Conservation (phyloP, 1,139 yeast genomes). For the Yarrowia galli region DNA sequence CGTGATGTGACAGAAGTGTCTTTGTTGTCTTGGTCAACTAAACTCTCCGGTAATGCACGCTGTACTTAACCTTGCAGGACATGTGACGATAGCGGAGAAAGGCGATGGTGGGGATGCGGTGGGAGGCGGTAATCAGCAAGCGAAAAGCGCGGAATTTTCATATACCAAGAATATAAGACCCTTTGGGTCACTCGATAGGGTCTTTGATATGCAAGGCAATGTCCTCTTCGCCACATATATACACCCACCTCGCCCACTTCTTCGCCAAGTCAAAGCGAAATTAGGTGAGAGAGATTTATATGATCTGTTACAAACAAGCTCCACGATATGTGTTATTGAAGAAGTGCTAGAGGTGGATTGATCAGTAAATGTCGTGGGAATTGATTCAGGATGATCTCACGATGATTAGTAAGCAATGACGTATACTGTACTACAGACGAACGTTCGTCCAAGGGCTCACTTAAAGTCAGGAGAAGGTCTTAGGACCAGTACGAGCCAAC, state of each 20-base stretch:
- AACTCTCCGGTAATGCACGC: slow-evolving; percentile 24
- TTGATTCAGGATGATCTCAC: too few species aligned
- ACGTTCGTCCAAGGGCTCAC: too few species aligned
- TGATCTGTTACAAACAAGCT: background rate
- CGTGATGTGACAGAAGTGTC: too few species aligned
- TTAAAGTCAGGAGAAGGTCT: too few species aligned
- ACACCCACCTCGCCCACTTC: background rate
- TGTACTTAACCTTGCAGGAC: slow-evolving; percentile 30
- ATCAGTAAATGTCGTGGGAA: too few species aligned
- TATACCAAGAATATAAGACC: too few species aligned
- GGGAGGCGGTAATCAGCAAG: background rate
- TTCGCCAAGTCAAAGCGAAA: background rate
- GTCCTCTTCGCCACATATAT: background rate
- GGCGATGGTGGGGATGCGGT: background rate
- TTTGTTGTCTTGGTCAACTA: background rate
- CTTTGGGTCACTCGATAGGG: too few species aligned
- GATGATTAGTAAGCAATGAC: too few species aligned
- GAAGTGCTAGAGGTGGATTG: background rate
- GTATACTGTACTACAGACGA: too few species aligned
- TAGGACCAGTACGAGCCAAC: too few species aligned
- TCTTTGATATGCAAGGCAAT: too few species aligned
- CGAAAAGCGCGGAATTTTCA: too few species aligned
- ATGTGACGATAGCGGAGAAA: slow-evolving; percentile 11
- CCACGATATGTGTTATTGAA: background rate
- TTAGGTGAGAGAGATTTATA: background rate